These are phyloP conservation scores for Kodamaea sagamina DNA, from an alignment of 805 yeast species.

Conservation along the genomic window DNA sequence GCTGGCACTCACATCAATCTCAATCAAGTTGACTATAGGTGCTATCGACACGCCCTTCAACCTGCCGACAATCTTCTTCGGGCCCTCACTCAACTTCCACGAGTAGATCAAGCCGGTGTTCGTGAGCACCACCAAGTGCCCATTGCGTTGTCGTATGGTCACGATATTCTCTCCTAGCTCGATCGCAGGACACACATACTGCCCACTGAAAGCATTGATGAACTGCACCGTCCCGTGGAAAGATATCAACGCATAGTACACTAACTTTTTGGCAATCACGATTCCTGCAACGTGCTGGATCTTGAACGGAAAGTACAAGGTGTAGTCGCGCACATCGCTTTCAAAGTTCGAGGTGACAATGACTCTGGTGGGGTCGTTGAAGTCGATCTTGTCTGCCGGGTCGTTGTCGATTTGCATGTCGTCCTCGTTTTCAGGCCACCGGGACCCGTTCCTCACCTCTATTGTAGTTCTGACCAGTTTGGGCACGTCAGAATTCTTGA, in stretches of 20 bases:
- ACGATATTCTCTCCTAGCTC: constrained; percentile 54
- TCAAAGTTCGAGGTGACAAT: constrained; percentile 42
- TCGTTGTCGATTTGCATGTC: constrained; percentile 33
- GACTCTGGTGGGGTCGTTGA: constrained; percentile 47
- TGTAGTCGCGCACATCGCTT: constrained; percentile 31
- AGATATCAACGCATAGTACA: constrained; percentile 56
- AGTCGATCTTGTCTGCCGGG: constrained; percentile 39
- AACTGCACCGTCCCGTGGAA: constrained; percentile 58
- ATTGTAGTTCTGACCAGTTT: constrained; percentile 28
- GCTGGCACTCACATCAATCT: constrained; percentile 10
- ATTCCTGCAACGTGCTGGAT: constrained; percentile 50
- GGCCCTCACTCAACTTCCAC: constrained; percentile 45
- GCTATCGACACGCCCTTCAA: constrained; percentile 53
- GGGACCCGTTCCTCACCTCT: constrained; percentile 45
- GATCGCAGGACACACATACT: constrained; percentile 46
- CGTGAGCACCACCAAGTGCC: constrained; percentile 47
- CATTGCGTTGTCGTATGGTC: constrained; percentile 34
- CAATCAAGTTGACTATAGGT: constrained; percentile 46
- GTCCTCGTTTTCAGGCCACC: constrained; percentile 43
- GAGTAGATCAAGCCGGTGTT: constrained; percentile 51
- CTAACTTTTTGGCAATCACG: constrained; percentile 31
- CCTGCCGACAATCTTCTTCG: constrained; percentile 26
- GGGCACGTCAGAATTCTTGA: background rate
- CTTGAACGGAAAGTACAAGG: constrained; percentile 47
- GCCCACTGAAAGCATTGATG: constrained; percentile 46